Base-by-base conservation (phyloP, 352 stramenopile genomes). In the Globisporangium barbulae region DNA sequence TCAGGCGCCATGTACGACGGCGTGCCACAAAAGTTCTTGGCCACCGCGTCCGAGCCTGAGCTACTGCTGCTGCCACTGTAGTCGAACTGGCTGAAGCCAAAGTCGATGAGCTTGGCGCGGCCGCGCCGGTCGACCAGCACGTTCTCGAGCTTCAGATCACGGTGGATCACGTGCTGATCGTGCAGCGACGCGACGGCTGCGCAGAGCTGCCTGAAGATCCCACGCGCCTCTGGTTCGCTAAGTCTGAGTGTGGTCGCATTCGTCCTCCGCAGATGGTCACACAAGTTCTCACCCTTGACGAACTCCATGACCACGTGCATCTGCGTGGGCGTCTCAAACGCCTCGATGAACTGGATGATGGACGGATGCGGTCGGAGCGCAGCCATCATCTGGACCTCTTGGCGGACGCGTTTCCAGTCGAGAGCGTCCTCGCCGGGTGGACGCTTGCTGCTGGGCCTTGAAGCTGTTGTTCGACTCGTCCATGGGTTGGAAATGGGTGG, bases 1-100 rank as follows among this genome's bases (percentile, higher is more conserved):
- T 94, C 84, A 1, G 85, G 84, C 1, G 85, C 85, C 83, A 94
- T 93, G 59, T 93, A 94, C 47, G 83, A 75, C 37, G 84, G 79
- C 0, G 79, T 91, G 21, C 84, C 84, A 54, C 84, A 93, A 53
- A 91, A 89, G 44, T 78, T 90, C 71, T 94, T 95, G 33, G 72
- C 73, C 21, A n/a, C 6, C 60, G 63, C 42, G 45, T 70, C 6
- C 79, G 53, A 78, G 80, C 37, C 3, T 37, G 6, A 28, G 17
- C 10, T 10, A 15, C 4, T 39, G n/a, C 19, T 60, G 37, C 5
- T 69, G 33, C 30, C 76, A 59, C 67, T 44, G 45, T 85, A 64
- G 56, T 89, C 79, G 15, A 83, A 70, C 52, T 87, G 76, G 48
- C 81, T 89, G 33, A 90, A 90, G 22, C 81, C 81, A 67, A 92